These are phyloP conservation scores for Aspergillus incahuasiensis DNA, from an alignment of 495 filamentous ascomycete genomes.

Conservation along the genomic window DNA sequence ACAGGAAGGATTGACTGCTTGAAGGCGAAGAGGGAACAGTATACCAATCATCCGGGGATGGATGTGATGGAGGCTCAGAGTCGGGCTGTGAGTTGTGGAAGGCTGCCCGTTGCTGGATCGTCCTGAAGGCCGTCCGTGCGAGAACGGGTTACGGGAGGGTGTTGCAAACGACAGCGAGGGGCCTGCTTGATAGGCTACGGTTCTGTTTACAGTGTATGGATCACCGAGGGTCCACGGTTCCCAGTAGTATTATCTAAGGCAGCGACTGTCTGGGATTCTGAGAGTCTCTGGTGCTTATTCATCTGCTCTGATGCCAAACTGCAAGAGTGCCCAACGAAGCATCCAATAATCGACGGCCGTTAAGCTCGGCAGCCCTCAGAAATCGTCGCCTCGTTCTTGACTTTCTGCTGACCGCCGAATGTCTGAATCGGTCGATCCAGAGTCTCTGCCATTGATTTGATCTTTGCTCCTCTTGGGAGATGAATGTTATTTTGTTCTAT, in stretches of 20 bases:
- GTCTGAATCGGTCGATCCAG: slow-evolving; percentile 18
- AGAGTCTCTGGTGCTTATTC: slow-evolving; percentile 11
- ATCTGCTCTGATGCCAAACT: slow-evolving; percentile 12
- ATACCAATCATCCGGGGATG: slow-evolving; percentile 13
- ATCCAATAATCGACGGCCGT: slow-evolving; percentile 37
- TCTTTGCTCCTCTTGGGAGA: not conserved
- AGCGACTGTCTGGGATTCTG: not conserved
- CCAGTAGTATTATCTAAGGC: not conserved
- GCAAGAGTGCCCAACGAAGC: slow-evolving; percentile 51
- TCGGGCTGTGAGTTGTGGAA: not conserved
- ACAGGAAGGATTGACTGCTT: slow-evolving; percentile 1
- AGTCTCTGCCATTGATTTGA: slow-evolving; percentile 13
- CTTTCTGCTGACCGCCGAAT: slow-evolving; percentile 36
- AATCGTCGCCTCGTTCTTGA: slow-evolving; percentile 25
- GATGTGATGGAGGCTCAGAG: slow-evolving; percentile 9
- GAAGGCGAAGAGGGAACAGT: not conserved
- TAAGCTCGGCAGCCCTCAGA: slow-evolving; percentile 31
- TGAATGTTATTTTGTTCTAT: not conserved
- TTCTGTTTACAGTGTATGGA: not conserved
- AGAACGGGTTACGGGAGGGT: slow-evolving; percentile 1
- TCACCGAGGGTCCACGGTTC: slow-evolving; percentile 1
- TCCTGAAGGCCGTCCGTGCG: not conserved
- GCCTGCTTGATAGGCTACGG: slow-evolving; percentile 2
- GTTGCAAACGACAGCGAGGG: not conserved
- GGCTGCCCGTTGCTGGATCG: not conserved